These are phyloP conservation scores for Thalassiosira livingstoniorum DNA, from an alignment of 352 stramenopile genomes.

Conservation along the genomic window DNA sequence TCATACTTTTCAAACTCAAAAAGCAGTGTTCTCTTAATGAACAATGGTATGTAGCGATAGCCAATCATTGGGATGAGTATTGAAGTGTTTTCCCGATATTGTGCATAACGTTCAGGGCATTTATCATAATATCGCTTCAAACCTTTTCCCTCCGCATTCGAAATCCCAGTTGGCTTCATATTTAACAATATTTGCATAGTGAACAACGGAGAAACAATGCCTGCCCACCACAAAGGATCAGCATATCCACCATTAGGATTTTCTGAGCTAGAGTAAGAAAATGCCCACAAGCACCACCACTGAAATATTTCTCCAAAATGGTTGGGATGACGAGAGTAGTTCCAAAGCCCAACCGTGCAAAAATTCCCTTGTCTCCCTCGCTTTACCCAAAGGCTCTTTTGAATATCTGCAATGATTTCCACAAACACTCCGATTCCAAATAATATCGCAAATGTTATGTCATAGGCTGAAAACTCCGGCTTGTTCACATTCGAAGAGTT, in stretches of 20 bases:
- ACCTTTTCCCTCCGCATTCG: slow-evolving; percentile 72
- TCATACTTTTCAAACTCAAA: slow-evolving; percentile 79
- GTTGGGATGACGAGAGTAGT: slow-evolving; percentile 73
- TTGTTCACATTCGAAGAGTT: slow-evolving; percentile 51
- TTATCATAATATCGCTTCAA: slow-evolving; percentile 76
- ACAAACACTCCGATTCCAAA: slow-evolving; percentile 59
- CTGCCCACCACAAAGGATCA: slow-evolving; percentile 58
- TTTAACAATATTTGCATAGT: slow-evolving; percentile 76
- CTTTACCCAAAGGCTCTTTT: slow-evolving; percentile 70
- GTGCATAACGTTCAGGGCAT: slow-evolving; percentile 56
- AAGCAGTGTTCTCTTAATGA: slow-evolving; percentile 67
- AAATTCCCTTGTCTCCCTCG: slow-evolving; percentile 60
- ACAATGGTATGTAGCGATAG: slow-evolving; percentile 64
- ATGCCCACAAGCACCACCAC: slow-evolving; percentile 69
- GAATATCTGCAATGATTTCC: slow-evolving; percentile 74
- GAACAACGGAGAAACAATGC: slow-evolving; percentile 72
- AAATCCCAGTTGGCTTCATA: slow-evolving; percentile 67
- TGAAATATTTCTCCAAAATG: slow-evolving; percentile 81
- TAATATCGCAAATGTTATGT: slow-evolving; percentile 53
- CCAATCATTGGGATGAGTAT: slow-evolving; percentile 72
- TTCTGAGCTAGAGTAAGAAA: slow-evolving; percentile 53
- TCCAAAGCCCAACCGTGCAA: slow-evolving; percentile 67
- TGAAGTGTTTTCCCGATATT: slow-evolving; percentile 68
- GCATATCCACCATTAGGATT: slow-evolving; percentile 41
- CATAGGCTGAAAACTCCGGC: slow-evolving; percentile 46